Conservation (phyloP, 2,329 filamentous ascomycete genomes). For the Trichophyton simii region DNA sequence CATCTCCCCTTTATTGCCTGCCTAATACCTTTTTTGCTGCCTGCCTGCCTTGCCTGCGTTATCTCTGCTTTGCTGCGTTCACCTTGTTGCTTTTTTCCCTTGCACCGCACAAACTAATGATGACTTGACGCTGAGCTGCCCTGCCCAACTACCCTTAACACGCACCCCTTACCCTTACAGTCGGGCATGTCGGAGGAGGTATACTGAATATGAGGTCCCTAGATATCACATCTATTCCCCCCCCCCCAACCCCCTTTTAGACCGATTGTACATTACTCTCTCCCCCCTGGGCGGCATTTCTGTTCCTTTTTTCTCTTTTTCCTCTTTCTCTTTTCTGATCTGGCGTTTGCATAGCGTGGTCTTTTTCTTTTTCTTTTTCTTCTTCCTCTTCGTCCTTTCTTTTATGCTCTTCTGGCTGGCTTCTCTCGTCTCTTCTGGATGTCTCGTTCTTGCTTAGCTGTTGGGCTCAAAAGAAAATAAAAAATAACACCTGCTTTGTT, state of each 20-base stretch:
- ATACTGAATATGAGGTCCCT: background rate
- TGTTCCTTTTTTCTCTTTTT: background rate
- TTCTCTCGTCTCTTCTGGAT: background rate
- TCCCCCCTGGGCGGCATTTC: background rate
- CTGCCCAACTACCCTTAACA: background rate
- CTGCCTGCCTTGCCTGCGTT: background rate
- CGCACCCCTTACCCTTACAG: background rate
- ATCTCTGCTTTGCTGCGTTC: background rate
- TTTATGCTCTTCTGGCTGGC: background rate
- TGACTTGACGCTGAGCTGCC: background rate
- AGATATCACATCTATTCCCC: background rate
- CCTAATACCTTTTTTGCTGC: background rate
- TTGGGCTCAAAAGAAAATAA: background rate
- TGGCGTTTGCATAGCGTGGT: constrained; percentile 6
- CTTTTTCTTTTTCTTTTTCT: background rate
- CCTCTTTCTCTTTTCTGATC: background rate
- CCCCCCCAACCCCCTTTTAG: background rate
- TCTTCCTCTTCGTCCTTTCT: background rate
- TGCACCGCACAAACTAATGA: background rate
- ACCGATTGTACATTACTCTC: constrained; percentile 1
- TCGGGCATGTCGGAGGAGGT: constrained; percentile 4
- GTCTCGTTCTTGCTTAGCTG: background rate
- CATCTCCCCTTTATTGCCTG: background rate
- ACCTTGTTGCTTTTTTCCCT: background rate
- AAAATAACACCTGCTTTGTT: background rate